phyloP scores from a whole-genome alignment of 176 grass and related monocot species.

The Cenchrus americanus region DNA sequence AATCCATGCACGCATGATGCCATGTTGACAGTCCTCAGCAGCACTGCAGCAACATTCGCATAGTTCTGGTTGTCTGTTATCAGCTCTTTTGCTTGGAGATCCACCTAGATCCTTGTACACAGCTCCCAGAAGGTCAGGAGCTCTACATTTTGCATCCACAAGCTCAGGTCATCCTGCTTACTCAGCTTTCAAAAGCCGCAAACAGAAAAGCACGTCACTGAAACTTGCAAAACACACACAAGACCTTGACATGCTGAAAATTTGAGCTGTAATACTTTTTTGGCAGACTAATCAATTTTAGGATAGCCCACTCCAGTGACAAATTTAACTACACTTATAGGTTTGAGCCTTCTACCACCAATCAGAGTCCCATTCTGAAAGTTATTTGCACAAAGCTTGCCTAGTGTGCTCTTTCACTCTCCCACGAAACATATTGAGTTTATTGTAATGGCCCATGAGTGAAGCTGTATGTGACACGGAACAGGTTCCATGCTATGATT shows the following conservation, averaged over 20 bases:
- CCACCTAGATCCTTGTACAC: slow-evolving; percentile 52
- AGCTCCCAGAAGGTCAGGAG: slow-evolving; percentile 65
- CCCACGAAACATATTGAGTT: slow-evolving; percentile 54
- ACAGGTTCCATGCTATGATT: slow-evolving; percentile 62
- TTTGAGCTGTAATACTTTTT: background rate
- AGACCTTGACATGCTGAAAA: background rate
- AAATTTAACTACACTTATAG: slow-evolving; percentile 23
- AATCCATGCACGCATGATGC: background rate
- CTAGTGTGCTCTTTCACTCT: slow-evolving; percentile 54
- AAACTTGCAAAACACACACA: background rate
- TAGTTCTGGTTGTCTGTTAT: slow-evolving; percentile 3
- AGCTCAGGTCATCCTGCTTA: slow-evolving; percentile 63
- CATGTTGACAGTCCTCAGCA: background rate
- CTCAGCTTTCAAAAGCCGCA: slow-evolving; percentile 41
- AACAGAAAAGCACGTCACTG: background rate
- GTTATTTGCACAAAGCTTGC: slow-evolving; percentile 53
- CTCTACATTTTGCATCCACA: slow-evolving; percentile 65
- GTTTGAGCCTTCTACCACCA: slow-evolving; percentile 53
- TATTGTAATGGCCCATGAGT: background rate
- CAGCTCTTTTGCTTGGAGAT: slow-evolving; percentile 45
- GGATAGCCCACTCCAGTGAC: background rate
- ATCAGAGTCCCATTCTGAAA: slow-evolving; percentile 56
- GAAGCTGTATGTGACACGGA: slow-evolving; percentile 68
- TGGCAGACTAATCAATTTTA: background rate
- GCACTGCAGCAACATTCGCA: background rate